Evolutionary conservation across 2,329 filamentous ascomycete genomes (phyloP).

Genomic region (Colletotrichum filicis): DNA sequence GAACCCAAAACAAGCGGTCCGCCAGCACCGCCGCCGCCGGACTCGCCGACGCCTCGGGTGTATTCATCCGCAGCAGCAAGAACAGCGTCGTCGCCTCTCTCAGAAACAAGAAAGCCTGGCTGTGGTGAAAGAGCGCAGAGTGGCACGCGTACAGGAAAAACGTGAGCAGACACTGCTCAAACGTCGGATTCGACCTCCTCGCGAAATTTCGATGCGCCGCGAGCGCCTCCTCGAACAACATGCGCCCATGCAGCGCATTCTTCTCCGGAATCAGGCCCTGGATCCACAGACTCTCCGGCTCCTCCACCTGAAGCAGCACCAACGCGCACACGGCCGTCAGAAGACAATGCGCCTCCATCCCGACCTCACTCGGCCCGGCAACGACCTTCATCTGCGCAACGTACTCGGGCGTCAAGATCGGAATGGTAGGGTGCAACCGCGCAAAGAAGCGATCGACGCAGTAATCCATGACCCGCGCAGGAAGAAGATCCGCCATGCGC

Average conservation of each 20-base stretch:
- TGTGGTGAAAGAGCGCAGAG: constrained; percentile 53
- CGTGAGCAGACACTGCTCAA: constrained; percentile 52
- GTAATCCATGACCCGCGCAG: constrained; percentile 47
- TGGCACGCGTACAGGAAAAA: constrained; percentile 59
- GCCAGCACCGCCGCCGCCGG: constrained; percentile 39
- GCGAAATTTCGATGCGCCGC: constrained; percentile 47
- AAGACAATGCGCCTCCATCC: constrained; percentile 48
- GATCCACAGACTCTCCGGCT: constrained; percentile 45
- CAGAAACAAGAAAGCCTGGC: constrained; percentile 54
- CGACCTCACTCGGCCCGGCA: constrained; percentile 39
- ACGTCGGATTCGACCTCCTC: constrained; percentile 46
- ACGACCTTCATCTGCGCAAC: constrained; percentile 43
- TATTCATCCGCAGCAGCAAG: constrained; percentile 46
- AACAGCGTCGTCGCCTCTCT: constrained; percentile 55
- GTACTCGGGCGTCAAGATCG: constrained; percentile 52
- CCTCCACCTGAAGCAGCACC: constrained; percentile 54
- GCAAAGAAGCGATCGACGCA: constrained; percentile 53
- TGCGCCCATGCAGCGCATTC: constrained; percentile 50
- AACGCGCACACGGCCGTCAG: constrained; percentile 53
- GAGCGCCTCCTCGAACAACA: constrained; percentile 50
- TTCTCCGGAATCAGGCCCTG: constrained; percentile 47
- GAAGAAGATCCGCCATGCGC: constrained; percentile 47
- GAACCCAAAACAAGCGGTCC: constrained; percentile 55
- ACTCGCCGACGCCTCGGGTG: constrained; percentile 33
- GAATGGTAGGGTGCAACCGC: constrained; percentile 53